phyloP scores from a whole-genome alignment of 164 flowering plant genomes.

The Pachysandra terminalis region DNA sequence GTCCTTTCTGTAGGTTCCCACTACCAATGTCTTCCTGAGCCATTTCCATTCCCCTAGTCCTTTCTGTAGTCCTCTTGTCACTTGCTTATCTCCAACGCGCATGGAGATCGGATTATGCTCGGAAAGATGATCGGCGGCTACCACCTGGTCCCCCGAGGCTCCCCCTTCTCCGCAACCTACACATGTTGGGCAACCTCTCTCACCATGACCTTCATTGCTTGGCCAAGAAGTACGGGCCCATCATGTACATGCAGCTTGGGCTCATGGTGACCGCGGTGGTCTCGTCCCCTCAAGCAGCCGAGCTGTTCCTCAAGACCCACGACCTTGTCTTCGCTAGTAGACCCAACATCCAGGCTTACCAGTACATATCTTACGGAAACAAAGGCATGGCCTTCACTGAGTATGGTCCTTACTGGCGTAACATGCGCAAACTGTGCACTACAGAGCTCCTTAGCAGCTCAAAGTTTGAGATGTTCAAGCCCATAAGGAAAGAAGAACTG shows the following conservation, averaged over 20 bases:
- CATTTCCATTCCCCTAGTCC: too few species aligned
- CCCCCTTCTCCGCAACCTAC: slow-evolving; percentile 28
- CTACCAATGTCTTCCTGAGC: too few species aligned
- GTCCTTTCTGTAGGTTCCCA: too few species aligned
- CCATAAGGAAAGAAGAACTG: slow-evolving; percentile 10
- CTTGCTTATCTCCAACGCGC: too few species aligned
- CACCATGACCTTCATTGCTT: slow-evolving; percentile 17
- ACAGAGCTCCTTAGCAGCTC: slow-evolving; percentile 17
- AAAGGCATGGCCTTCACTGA: slow-evolving; percentile 5
- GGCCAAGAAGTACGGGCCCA: slow-evolving; percentile 20
- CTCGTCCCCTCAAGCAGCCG: slow-evolving; percentile 20
- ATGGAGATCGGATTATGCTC: too few species aligned
- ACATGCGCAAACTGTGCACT: slow-evolving; percentile 18
- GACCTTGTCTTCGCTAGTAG: slow-evolving; percentile 21
- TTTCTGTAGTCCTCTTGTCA: too few species aligned
- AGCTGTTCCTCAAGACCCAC: slow-evolving; percentile 26
- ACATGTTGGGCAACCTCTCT: slow-evolving; percentile 21
- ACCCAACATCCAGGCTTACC: slow-evolving; percentile 7
- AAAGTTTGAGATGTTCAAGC: slow-evolving; percentile 18
- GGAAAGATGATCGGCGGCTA: not conserved
- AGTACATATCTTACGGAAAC: slow-evolving; percentile 11
- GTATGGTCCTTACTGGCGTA: slow-evolving; percentile 35
- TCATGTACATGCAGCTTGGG: slow-evolving; percentile 26
- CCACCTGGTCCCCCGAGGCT: slow-evolving; percentile 27
- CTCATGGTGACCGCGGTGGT: slow-evolving; percentile 14